phyloP scores from a whole-genome alignment of 73 alveolate genomes.

The Blepharisma japonicum region DNA sequence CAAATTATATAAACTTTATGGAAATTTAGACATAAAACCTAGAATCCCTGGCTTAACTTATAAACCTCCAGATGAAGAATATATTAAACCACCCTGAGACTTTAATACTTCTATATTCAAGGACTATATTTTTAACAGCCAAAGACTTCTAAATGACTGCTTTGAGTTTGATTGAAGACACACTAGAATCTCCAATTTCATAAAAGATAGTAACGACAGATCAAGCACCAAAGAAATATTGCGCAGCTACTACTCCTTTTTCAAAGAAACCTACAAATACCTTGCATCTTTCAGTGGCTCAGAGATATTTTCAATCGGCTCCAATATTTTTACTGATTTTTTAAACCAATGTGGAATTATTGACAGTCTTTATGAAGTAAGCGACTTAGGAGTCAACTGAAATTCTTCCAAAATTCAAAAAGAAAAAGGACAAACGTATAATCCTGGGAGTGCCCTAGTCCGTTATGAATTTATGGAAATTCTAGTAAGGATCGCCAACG shows the following conservation, averaged over 20 bases:
- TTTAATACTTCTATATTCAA: conserved; percentile 59
- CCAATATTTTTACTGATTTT: conserved; percentile 30
- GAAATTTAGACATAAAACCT: too few species aligned
- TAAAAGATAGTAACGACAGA: conserved; percentile 35
- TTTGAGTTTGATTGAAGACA: conserved; percentile 70
- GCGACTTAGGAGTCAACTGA: conserved; percentile 47
- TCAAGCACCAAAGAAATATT: conserved; percentile 30
- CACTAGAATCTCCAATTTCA: conserved; percentile 42
- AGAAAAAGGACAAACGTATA: conserved; percentile 32
- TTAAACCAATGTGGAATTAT: conserved; percentile 8
- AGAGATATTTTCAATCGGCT: conserved; percentile 27
- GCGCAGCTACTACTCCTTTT: neutral
- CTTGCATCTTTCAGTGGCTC: conserved; percentile 15
- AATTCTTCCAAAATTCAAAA: conserved; percentile 39
- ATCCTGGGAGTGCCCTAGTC: conserved; percentile 44
- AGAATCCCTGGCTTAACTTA: too few species aligned
- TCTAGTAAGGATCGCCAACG: conserved; percentile 44
- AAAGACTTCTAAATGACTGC: conserved; percentile 60
- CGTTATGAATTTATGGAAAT: conserved; percentile 50
- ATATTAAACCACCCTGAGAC: conserved; percentile 44
- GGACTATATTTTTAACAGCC: conserved; percentile 59
- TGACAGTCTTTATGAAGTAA: conserved; percentile 27
- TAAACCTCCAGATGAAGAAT: too few species aligned
- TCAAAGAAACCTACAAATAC: conserved; percentile 16
- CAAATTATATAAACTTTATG: too few species aligned